Evolutionary conservation across 805 yeast species (phyloP), one percentile per base, ranked within the genome.

Genomic region (Lachancea meyersii): DNA sequence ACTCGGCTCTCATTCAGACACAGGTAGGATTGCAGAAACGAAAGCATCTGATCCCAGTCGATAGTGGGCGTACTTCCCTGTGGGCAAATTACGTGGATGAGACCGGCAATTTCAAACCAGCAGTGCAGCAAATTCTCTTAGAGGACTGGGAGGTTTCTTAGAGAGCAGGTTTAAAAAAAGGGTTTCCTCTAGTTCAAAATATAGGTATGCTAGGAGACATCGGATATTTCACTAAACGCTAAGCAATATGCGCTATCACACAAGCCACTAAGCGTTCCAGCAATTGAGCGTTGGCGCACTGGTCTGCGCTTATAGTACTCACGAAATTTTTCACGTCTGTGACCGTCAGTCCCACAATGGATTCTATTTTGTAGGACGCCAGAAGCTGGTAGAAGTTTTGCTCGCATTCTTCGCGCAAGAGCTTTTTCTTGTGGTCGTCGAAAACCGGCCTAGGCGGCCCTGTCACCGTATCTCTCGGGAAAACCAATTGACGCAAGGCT

Each of bases 381-480:
- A 56, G 42, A 3, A 60, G 49, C 24, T 46, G 39, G 47, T 54
- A 52, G 33, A 68, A n/a, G 21, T 56, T 48, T 19, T 48, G 41
- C 16, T 54, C 52, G 34, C 66, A 56, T 4, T 58, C 51, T 5
- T 24, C 17, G 13, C 35, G 41, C 27, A 38, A 23, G n/a, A 21
- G 11, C 20, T 13, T 13, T 31, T 22, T 67, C 45, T 72, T 75
- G 18, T 57, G 65, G 1, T 55, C 61, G 9, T 58, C 54, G 1
- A 80, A 78, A n/a, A 64, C 58, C 2, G 60, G 51, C 18, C 72
- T 52, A 4, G 73, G 65, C 3, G 75, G 73, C 0, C 79, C 79
- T 72, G 76, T 68, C n/a, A 55, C 54, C 13, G 68, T 72, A 52
- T 75, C 77, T 20, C 57, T 58, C 2, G 80, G 79, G 45, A 75